Evolutionary conservation across 2,329 filamentous ascomycete species (phyloP), one percentile per base, ranked within the genome.

Genomic region (Scedosporium dehoogii): DNA sequence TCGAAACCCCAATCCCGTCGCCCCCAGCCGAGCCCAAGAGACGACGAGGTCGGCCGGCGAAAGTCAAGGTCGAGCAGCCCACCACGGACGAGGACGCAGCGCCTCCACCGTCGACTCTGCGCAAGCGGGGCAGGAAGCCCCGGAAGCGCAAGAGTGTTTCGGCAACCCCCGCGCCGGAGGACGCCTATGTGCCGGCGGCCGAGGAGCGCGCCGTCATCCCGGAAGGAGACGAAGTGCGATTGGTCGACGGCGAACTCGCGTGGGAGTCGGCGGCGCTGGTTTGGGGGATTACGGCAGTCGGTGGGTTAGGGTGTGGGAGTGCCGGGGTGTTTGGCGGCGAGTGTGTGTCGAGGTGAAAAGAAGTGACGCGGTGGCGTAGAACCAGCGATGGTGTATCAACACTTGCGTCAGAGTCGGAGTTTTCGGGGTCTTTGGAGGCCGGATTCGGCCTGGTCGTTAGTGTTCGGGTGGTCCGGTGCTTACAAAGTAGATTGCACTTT

Each of bases 281-380:
- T 3, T 81, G 79, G 79, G 78, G 76, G 2, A 65, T 81, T 57
- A 73, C 74, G 12, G 73, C 72, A 16, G 60, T 78, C 14, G 76
- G 75, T 1, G 79, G 79, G 1, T 67, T 82, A 25, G 78, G 78
- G 2, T 68, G 72, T 48, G 79, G 77, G 9, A 75, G 73, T 63
- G 74, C 78, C 14, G 77, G 75, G 12, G 77, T 81, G 3, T 78
- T 76, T 67, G 79, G 79, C 2, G 79, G 72, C 1, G 79, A 81
- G 70, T 78, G 75, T 60, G 68, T 75, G 63, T 73, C 76, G 48
- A 71, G 74, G 64, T 77, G 67, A 72, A 25, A 27, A 27, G 33
- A 41, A 10, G 38, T 33, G 55, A n/a, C 16, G 16, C 27, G 55
- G 55, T 38, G 25, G 27, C 16, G 55, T 23, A 14, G 51, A 23